Evolutionary conservation across 805 yeast species (phyloP).

Genomic region (Priceomyces medius): DNA sequence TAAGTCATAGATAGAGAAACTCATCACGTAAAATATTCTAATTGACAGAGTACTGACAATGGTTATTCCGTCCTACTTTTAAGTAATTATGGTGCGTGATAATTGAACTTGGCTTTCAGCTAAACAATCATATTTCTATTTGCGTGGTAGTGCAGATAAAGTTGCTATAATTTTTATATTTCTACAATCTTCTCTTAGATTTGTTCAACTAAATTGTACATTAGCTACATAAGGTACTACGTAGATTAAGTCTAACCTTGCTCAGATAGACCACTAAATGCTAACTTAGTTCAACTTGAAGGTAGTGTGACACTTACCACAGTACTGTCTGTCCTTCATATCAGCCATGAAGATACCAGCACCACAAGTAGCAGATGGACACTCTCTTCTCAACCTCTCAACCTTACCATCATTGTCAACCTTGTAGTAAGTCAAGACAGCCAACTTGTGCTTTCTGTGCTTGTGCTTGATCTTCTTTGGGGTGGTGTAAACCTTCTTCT

Average conservation of each 20-base stretch:
- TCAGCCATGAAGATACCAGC: slow-evolving; percentile 99
- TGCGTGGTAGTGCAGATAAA: too few species aligned
- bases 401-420: slow-evolving; percentile 98
- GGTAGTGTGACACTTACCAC: slow-evolving; percentile 99
- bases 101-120: too few species aligned
- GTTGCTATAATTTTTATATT: too few species aligned
- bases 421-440: slow-evolving; percentile 99
- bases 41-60: too few species aligned
- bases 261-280: neutral
- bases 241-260: slow-evolving; percentile 1
- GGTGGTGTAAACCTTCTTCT: slow-evolving; percentile 99
- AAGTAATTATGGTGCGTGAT: too few species aligned
- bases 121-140: too few species aligned
- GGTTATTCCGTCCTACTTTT: too few species aligned
- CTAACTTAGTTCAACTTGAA: slow-evolving; percentile 48
- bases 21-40: slow-evolving; percentile 23
- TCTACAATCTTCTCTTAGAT: too few species aligned
- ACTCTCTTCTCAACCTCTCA: slow-evolving; percentile 98
- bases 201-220: slow-evolving; percentile 1
- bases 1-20: slow-evolving; percentile 54
- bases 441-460: slow-evolving; percentile 99
- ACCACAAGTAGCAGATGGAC: slow-evolving; percentile 91
- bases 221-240: neutral
- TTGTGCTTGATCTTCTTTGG: slow-evolving; percentile 99
- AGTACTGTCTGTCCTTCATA: slow-evolving; percentile 98